phyloP scores from a whole-genome alignment of 129 eudicot genomes.

The Escallonia herrerae region DNA sequence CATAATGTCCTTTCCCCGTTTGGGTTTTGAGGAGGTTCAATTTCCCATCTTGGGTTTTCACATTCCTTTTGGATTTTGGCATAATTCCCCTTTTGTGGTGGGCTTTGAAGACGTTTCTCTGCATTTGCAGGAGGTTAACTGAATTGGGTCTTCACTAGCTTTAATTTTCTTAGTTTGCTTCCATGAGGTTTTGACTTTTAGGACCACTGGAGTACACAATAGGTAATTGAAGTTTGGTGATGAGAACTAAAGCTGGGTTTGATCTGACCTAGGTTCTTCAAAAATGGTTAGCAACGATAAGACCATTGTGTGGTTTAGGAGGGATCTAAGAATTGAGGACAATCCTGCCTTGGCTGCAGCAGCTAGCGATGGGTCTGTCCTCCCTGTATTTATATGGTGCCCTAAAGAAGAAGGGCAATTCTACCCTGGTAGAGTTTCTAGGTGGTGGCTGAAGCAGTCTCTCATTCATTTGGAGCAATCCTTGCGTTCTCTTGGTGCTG shows the following conservation, averaged over 20 bases:
- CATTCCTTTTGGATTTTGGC: background rate
- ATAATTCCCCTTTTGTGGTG: background rate
- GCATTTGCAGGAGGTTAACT: background rate
- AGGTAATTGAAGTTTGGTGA: background rate
- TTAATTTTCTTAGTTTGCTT: background rate
- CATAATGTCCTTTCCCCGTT: background rate
- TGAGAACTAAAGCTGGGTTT: background rate
- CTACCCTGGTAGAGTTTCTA: slow-evolving; percentile 91
- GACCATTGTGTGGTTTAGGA: slow-evolving; percentile 95
- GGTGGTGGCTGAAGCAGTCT: slow-evolving; percentile 98
- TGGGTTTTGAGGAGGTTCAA: too few species aligned
- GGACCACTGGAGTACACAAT: too few species aligned
- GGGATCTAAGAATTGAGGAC: slow-evolving; percentile 95
- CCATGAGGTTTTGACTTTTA: background rate
- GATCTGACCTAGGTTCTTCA: slow-evolving; percentile 7
- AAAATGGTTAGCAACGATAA: slow-evolving; percentile 40
- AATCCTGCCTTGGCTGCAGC: slow-evolving; percentile 94
- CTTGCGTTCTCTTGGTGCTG: slow-evolving; percentile 71
- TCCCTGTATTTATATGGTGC: slow-evolving; percentile 79
- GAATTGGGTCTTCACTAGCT: background rate
- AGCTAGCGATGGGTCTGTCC: slow-evolving; percentile 81
- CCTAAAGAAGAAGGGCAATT: slow-evolving; percentile 97
- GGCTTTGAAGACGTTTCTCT: slow-evolving; percentile 3
- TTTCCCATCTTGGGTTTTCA: background rate
- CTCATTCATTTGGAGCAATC: slow-evolving; percentile 74